Evolutionary conservation across 495 filamentous ascomycete species (phyloP), one percentile per base, ranked within the genome.

Genomic region (Talaromyces stipitatus): DNA sequence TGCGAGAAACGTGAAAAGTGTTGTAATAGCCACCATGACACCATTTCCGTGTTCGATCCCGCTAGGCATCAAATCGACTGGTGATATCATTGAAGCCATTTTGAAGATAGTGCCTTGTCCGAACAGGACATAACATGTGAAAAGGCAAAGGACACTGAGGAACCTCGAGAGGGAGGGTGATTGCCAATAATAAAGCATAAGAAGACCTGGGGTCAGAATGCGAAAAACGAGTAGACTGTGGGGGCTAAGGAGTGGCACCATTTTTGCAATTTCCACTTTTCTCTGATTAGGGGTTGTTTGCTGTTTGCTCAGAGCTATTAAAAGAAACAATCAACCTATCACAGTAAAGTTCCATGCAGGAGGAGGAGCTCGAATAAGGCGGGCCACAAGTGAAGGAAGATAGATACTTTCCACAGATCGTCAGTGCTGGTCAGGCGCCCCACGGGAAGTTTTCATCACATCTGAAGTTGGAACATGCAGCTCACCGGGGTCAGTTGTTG

Each of bases 1-100:
- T 18, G 69, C 68, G 16, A 43, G 38, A 43, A 43, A 43, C 38
- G 38, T 43, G 38, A 43, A 43, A 43, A 43, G 38, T 43, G 38
- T 22, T 43, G 38, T 43, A 43, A 43, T 43, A 43, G 38, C 38
- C 38, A 43, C 38, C 38, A 43, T 43, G 38, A 43, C 38, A 43
- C 38, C 38, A 43, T 43, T 43, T 43, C 38, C 38, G 38, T 43
- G 38, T 43, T 43, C 38, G 38, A 43, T 43, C 38, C 38, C 38
- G 38, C 38, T 43, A 43, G 38, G 16, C 38, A 43, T 43, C 38
- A 43, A 43, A 43, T 43, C 38, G 38, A 43, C 38, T 43, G 38
- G 38, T 43, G 38, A 43, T 43, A 43, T 22, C 38, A 43, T 43
- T 43, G 38, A 43, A 43, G 38, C 16, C 38, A 43, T 43, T 43